phyloP scores from a whole-genome alignment of 768 basidiomycete species.

The Panellus pusillus region DNA sequence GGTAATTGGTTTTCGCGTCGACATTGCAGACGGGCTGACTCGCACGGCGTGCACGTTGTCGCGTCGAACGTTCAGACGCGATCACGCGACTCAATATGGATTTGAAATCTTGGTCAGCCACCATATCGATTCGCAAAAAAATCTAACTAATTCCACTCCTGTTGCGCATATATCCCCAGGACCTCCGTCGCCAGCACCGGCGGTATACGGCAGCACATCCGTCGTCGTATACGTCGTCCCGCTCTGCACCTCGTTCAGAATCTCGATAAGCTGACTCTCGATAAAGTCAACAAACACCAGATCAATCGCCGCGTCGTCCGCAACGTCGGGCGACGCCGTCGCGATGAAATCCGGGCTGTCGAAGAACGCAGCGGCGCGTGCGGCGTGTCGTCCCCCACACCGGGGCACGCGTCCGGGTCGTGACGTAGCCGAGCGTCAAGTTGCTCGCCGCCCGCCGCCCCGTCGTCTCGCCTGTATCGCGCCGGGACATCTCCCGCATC shows the following conservation, averaged over 20 bases:
- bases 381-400: slow-evolving; percentile 69
- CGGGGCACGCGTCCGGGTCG: slow-evolving; percentile 71
- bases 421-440: slow-evolving; percentile 75
- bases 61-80: too few relatives aligned
- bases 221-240: slow-evolving; percentile 46
- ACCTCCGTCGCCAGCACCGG: slow-evolving; percentile 48
- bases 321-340: slow-evolving; percentile 51
- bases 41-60: too few relatives aligned
- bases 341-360: slow-evolving; percentile 56
- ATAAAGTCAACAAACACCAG: slow-evolving; percentile 79
- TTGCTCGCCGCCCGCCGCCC: slow-evolving; percentile 44
- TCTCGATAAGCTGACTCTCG: slow-evolving; percentile 45
- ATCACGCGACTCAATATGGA: too few relatives aligned
- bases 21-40: not conserved
- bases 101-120: too few relatives aligned
- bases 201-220: slow-evolving; percentile 59
- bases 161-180: slow-evolving; percentile 58
- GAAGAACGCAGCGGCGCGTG: slow-evolving; percentile 61
- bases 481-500: slow-evolving; percentile 56
- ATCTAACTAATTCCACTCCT: slow-evolving; percentile 45
- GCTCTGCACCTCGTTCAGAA: slow-evolving; percentile 58
- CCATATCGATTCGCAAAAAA: too few relatives aligned
- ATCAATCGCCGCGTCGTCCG: slow-evolving; percentile 57
- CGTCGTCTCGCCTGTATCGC: slow-evolving; percentile 18
- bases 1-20: not conserved